Evolutionary conservation across 345 rosid species (phyloP), one percentile per base, ranked within the genome.

Genomic region (Balakata baccata): DNA sequence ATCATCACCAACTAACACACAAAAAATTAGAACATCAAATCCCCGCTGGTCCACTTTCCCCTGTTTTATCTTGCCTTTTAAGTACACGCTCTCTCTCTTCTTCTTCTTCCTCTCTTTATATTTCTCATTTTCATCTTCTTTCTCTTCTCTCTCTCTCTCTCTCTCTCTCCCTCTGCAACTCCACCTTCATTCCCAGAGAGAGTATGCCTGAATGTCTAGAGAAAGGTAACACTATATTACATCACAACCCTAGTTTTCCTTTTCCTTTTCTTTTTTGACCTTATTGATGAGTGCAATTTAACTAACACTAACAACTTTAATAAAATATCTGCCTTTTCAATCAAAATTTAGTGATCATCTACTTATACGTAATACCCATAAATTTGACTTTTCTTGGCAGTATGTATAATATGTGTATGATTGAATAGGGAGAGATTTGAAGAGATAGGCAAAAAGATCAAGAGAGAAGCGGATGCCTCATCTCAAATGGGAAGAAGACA

Each of bases 121-220:
- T 72, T 78, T 74, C 71, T 72, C 72, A 67, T 75, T 62, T 62
- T 43, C 47, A 6, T 43, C 7, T 43, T 43, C 47, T 43, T 71
- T 70, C 45, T 51, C 75, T 39, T 23, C 61, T 79, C 78, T 54
- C 78, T 71, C 72, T 72, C 77, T 58, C 58, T 72, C 56, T 74
- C 79, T 47, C 71, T 61, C 63, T 73, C 75, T 78, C 79, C 60
- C 51, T 45, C 9, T 53, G n/a, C 39, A 53, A 37, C 62, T 70
- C 53, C 75, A 47, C 34, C 76, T 71, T 18, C 61, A 66, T 12
- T 51, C 64, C 45, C 38, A 38, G 82, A 37, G 49, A 85, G 87
- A 87, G 96, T 91, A 92, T 92, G 97, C 95, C 87, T 94, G 91
- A 88, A 92, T 92, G 97, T 92, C 94, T 89, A 88, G 90, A 84